Conservation (phyloP, 192 early-diverging fungal genomes). For the Backusella liffmaniae region DNA sequence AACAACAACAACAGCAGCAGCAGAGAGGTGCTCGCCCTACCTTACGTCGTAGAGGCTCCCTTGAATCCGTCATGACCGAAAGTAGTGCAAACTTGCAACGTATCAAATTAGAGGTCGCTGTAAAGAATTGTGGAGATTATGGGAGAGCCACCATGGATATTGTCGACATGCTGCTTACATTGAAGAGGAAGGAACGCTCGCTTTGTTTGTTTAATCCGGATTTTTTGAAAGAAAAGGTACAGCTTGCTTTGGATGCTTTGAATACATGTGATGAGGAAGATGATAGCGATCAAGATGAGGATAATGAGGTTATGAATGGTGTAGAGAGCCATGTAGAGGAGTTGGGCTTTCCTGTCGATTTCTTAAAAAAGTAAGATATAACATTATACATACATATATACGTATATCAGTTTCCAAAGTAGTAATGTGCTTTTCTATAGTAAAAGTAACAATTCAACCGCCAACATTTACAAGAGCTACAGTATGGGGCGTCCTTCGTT, state of each 20-base stretch:
- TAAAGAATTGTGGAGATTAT: slow-evolving; percentile 25
- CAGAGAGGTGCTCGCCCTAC: background rate
- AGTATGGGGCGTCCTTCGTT: background rate
- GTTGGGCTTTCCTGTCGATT: background rate
- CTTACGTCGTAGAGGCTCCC: slow-evolving; percentile 27
- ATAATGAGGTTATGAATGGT: background rate
- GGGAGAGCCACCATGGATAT: slow-evolving; percentile 28
- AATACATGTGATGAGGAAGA: slow-evolving; percentile 24
- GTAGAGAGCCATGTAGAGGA: background rate
- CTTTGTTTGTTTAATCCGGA: slow-evolving; percentile 44
- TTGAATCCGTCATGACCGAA: slow-evolving; percentile 39
- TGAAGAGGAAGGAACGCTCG: slow-evolving; percentile 44
- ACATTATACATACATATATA: too few species aligned
- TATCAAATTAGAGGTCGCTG: slow-evolving; percentile 35
- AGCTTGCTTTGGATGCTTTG: slow-evolving; percentile 36
- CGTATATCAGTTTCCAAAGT: background rate
- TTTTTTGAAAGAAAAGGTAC: slow-evolving; percentile 38
- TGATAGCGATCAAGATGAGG: background rate
- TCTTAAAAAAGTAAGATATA: background rate
- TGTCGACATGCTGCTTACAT: slow-evolving; percentile 42
- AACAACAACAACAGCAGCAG: background rate
- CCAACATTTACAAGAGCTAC: background rate
- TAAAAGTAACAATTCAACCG: background rate
- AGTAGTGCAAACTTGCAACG: slow-evolving; percentile 26
- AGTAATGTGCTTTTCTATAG: background rate